phyloP scores from a whole-genome alignment of 164 flowering plant species.

The Santalum album region DNA sequence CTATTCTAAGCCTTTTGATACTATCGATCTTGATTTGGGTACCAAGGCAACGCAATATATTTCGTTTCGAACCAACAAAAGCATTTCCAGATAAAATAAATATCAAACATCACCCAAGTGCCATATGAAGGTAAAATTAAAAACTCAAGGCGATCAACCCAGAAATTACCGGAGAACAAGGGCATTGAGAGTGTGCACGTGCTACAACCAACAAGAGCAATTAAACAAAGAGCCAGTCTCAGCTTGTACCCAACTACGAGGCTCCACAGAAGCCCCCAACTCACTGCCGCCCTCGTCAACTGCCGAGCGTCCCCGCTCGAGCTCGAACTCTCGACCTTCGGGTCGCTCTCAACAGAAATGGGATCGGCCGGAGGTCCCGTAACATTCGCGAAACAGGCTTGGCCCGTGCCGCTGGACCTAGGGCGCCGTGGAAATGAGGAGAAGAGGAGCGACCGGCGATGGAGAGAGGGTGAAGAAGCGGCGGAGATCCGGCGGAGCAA shows the following conservation, averaged over 20 bases:
- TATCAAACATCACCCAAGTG: neutral
- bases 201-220: constrained; percentile 55
- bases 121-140: neutral
- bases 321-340: constrained; percentile 23
- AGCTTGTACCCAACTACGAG: constrained; percentile 53
- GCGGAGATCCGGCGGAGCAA: neutral
- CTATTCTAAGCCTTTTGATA: no score
- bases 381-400: constrained; percentile 38
- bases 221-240: constrained; percentile 37
- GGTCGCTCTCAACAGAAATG: constrained; percentile 29
- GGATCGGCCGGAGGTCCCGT: constrained; percentile 76
- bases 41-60: no score
- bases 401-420: neutral
- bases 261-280: constrained; percentile 55
- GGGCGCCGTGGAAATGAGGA: neutral
- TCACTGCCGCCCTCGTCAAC: constrained; percentile 22
- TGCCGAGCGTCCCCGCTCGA: neutral
- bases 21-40: no score
- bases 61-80: no score
- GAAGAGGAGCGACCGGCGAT: neutral
- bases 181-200: constrained; percentile 89
- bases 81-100: no score
- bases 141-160: neutral
- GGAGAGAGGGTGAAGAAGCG: constrained; percentile 1
- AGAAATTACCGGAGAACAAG: constrained; percentile 49